phyloP scores from a whole-genome alignment of 805 yeast species.

The Wickerhamiella lipophila region DNA sequence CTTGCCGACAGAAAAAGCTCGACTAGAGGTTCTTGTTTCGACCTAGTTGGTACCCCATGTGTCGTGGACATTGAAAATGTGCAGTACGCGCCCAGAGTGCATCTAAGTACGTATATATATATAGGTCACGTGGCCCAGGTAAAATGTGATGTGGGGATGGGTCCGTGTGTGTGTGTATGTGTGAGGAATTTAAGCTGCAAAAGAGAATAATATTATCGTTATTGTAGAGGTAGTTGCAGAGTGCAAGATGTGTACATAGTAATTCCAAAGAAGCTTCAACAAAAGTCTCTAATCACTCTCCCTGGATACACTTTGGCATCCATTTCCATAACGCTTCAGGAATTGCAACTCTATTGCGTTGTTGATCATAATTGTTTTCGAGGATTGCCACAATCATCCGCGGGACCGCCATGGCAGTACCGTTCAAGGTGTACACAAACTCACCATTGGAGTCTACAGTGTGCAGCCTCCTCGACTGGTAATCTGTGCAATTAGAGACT shows the following conservation, averaged over 20 bases:
- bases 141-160: not conserved
- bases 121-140: not conserved
- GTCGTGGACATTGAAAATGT: not conserved
- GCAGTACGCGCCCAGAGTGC: not conserved
- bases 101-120: not conserved
- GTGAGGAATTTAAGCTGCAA: too few species aligned
- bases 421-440: constrained; percentile 76
- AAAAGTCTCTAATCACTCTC: not conserved
- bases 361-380: constrained; percentile 52
- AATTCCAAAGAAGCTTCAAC: too few species aligned
- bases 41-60: not conserved
- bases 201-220: too few species aligned
- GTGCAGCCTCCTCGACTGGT: constrained; percentile 71
- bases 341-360: constrained; percentile 13
- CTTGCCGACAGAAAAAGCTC: not conserved
- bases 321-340: constrained; percentile 17
- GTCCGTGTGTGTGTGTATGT: too few species aligned
- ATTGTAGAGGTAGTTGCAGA: too few species aligned
- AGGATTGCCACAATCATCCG: constrained; percentile 79
- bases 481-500: constrained; percentile 84
- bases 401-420: constrained; percentile 94
- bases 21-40: not conserved
- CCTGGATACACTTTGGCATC: constrained; percentile 6
- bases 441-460: constrained; percentile 33
- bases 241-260: too few species aligned